These are phyloP conservation scores for Coprinopsis sp. DNA, from an alignment of 768 basidiomycete species.

Conservation along the genomic window DNA sequence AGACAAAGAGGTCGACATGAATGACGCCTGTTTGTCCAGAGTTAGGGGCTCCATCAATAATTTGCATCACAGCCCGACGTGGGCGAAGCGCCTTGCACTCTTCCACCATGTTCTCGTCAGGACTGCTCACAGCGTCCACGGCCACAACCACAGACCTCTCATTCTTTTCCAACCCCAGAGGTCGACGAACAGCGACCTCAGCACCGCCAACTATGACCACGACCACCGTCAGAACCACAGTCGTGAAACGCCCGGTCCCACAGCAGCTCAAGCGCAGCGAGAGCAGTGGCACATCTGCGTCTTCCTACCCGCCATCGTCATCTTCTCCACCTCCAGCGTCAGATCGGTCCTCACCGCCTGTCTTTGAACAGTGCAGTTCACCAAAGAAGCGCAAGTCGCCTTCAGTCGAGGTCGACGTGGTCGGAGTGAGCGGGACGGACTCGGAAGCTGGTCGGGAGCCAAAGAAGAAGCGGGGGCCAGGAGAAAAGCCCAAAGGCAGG, in stretches of 20 bases:
- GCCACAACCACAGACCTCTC: constrained; percentile 17
- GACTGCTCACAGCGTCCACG: constrained; percentile 7
- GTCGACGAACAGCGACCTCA: too few species aligned
- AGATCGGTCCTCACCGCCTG: not conserved
- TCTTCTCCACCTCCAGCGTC: constrained; percentile 1
- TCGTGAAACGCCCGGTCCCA: not conserved
- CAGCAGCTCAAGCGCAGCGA: not conserved
- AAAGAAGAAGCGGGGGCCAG: constrained; percentile 33
- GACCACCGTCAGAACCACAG: constrained; percentile 12
- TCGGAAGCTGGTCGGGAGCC: constrained; percentile 26
- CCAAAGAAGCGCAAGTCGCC: constrained; percentile 8
- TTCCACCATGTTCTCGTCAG: constrained; percentile 20
- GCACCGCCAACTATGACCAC: constrained; percentile 14
- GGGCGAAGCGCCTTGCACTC: not conserved
- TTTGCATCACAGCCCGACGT: too few species aligned
- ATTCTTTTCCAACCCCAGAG: too few species aligned
- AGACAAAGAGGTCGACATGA: too few species aligned
- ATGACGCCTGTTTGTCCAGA: too few species aligned
- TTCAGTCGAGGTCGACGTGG: not conserved
- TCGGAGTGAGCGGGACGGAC: not conserved
- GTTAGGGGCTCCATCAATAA: too few species aligned
- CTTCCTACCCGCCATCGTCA: not conserved
- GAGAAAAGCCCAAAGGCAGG: constrained; percentile 5
- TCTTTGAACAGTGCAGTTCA: not conserved
- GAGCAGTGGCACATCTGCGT: not conserved